These are phyloP conservation scores for Phoma sp. DNA, from an alignment of 2,329 filamentous ascomycete species.

Conservation along the genomic window DNA sequence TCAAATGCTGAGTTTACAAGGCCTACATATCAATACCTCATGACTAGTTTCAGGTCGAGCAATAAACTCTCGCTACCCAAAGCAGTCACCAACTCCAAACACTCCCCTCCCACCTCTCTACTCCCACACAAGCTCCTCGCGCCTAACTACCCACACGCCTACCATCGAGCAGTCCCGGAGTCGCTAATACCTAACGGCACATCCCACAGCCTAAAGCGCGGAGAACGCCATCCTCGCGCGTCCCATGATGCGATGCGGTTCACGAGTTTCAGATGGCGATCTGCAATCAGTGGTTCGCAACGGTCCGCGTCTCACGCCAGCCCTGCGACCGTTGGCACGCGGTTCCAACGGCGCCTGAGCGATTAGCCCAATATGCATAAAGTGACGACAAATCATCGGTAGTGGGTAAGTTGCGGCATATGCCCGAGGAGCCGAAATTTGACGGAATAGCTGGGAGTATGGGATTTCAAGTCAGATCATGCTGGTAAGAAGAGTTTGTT, in stretches of 20 bases:
- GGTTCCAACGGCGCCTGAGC: slow-evolving; percentile 10
- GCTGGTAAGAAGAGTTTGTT: not conserved
- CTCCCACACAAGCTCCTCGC: not conserved
- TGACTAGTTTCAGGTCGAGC: not conserved
- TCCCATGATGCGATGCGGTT: not conserved
- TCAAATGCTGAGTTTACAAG: too few species aligned
- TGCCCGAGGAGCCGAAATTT: not conserved
- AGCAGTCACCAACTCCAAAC: not conserved
- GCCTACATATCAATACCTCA: not conserved
- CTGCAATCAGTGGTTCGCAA: slow-evolving; percentile 17
- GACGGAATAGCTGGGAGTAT: not conserved
- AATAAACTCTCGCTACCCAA: not conserved
- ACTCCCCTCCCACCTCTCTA: not conserved
- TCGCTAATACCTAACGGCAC: not conserved
- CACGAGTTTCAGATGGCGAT: slow-evolving; percentile 9
- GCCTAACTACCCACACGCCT: not conserved
- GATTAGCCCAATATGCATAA: slow-evolving; percentile 9
- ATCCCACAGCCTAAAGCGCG: not conserved
- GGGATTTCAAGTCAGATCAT: too few species aligned
- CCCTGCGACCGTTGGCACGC: slow-evolving; percentile 10
- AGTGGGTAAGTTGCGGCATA: not conserved
- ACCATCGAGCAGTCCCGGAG: not conserved
- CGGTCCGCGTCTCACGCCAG: slow-evolving; percentile 16
- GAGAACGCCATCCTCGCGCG: not conserved
- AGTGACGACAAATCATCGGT: slow-evolving; percentile 3